Percentiles rank a stretch among this genome's conserved stretches.
These are phyloP conservation scores for Lachnellula suecica DNA, from an alignment of 2,329 filamentous ascomycete genomes.

Conservation along the genomic window DNA sequence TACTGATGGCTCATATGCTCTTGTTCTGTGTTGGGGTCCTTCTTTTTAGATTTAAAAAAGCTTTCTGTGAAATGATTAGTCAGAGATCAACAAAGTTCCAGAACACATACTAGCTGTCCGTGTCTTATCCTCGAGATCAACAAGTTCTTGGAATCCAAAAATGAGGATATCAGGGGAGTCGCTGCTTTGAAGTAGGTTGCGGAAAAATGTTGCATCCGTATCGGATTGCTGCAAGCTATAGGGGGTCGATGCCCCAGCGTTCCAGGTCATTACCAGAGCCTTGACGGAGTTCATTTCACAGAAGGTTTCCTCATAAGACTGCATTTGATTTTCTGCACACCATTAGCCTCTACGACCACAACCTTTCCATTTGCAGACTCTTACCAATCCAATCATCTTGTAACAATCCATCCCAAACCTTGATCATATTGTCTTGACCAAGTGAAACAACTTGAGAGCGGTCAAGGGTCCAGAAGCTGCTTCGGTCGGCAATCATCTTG, in stretches of 20 bases:
- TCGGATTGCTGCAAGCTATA: conserved; percentile 71
- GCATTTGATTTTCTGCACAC: conserved; percentile 73
- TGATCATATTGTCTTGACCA: conserved; percentile 81
- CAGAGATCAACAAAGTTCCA: background rate
- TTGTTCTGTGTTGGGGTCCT: conserved; percentile 69
- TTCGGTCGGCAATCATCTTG: conserved; percentile 73
- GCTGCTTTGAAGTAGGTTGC: conserved; percentile 73
- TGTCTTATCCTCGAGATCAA: conserved; percentile 95
- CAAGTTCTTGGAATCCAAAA: conserved; percentile 98
- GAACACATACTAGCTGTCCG: conserved; percentile 76
- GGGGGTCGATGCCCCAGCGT: conserved; percentile 94
- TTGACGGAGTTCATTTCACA: conserved; percentile 83
- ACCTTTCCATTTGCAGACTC: conserved; percentile 16
- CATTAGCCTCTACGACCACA: conserved; percentile 6
- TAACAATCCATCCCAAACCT: conserved; percentile 88
- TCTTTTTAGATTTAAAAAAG: conserved; percentile 88
- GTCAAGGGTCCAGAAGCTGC: conserved; percentile 82
- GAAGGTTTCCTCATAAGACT: conserved; percentile 76
- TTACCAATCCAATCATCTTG: conserved; percentile 88
- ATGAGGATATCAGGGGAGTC: conserved; percentile 84
- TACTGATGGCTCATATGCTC: conserved; percentile 98
- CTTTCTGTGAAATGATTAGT: conserved; percentile 55
- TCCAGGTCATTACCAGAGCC: conserved; percentile 88
- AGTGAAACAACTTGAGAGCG: conserved; percentile 82
- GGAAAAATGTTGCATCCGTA: conserved; percentile 75